Evolutionary conservation across 2,329 filamentous ascomycete genomes (phyloP), one percentile per base, ranked within the genome.

Genomic region (Monilinia laxa): DNA sequence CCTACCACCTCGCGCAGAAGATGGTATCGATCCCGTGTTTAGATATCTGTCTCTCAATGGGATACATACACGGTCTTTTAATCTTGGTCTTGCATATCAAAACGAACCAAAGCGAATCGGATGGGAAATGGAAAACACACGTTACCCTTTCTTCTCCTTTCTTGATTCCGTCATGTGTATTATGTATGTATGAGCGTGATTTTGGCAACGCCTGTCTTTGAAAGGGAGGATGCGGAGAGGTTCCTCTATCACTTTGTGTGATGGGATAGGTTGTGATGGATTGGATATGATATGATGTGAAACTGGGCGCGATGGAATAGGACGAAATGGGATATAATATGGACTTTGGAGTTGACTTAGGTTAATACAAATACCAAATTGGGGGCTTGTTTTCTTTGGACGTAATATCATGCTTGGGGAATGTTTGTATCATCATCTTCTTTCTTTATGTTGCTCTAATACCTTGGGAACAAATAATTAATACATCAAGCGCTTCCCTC

Each of bases 1-100:
- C 58, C 31, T 2, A 54, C 7, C 10, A 45, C 42, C 20, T 31
- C 25, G 16, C 45, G 69, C 4, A 59, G 63, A 12, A 68, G 55
- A 40, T 69, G 69, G 69, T 68, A 69, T 63, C 38, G 57, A 35
- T 64, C 58, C 35, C 62, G 66, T 35, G 35, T 54, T 35, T 68
- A 69, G 45, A 66, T 23, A 12, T 18, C 2, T 6, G 3, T 23
- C 25, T 52, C 23, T 52, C 49, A 4, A 23, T n/a, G 10, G 20
- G 10, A 51, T 11, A n/a, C n/a, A 4, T 4, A 23, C 10, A 23
- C n/a, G 14, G 7, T 18, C 20, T 6, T 47, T 47, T 6, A 5
- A 18, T 47, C 6, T 2, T 18, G 16, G 16, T 49, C 47, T 47
- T 4, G 42, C 18, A 4, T 9, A 40, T 40, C 38, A 11, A 6